Evolutionary conservation across 2,329 filamentous ascomycete genomes (phyloP).

Genomic region (Ophiocordyceps sinensis): DNA sequence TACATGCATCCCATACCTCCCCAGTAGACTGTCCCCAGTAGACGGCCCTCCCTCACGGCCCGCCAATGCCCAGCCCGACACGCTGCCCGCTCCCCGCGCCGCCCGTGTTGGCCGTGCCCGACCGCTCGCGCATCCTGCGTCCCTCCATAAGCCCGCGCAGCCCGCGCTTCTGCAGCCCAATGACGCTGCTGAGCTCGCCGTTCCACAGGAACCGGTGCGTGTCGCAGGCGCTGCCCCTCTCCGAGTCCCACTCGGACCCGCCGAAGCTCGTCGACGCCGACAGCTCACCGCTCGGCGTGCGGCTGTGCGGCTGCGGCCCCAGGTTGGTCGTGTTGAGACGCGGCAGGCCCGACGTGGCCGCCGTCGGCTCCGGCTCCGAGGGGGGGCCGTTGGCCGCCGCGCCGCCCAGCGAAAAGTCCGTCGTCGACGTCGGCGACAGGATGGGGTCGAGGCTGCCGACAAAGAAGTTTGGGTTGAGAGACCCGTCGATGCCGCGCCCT

Average conservation of each 20-base stretch:
- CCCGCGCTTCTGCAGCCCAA: constrained; percentile 88
- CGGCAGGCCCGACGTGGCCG: background rate
- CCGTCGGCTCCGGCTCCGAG: constrained; percentile 11
- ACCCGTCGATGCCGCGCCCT: constrained; percentile 64
- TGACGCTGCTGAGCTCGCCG: constrained; percentile 73
- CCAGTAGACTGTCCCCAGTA: too few relatives aligned
- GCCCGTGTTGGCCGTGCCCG: constrained; percentile 16
- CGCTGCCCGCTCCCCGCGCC: constrained; percentile 15
- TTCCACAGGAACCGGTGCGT: constrained; percentile 51
- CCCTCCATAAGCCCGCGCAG: constrained; percentile 91
- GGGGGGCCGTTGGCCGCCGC: constrained; percentile 14
- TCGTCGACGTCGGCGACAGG: constrained; percentile 16
- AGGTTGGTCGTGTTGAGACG: constrained; percentile 27
- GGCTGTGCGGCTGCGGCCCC: constrained; percentile 14
- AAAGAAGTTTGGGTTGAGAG: constrained; percentile 48
- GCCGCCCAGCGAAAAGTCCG: constrained; percentile 18
- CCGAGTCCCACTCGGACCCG: constrained; percentile 42
- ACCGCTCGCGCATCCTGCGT: constrained; percentile 64
- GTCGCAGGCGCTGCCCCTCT: constrained; percentile 34
- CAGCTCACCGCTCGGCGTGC: constrained; percentile 31
- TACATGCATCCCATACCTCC: too few relatives aligned
- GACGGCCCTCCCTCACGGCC: constrained; percentile 19
- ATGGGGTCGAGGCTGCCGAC: constrained; percentile 33
- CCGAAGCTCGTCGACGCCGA: constrained; percentile 36
- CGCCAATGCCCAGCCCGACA: constrained; percentile 39